These are phyloP conservation scores for Abrus pulchellus DNA, from an alignment of 306 rosid genomes.

Conservation along the genomic window DNA sequence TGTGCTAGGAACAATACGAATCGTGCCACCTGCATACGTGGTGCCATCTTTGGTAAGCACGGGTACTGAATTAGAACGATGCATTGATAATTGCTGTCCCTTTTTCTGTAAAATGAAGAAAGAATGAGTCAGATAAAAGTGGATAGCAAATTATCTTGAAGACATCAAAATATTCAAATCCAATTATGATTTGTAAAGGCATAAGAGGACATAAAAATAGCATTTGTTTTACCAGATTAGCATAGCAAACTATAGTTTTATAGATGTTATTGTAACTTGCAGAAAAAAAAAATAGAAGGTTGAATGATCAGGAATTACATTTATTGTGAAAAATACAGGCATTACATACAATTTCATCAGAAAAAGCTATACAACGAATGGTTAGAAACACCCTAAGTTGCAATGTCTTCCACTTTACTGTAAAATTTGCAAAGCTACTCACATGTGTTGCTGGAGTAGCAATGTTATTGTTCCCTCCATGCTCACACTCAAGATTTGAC, in stretches of 20 bases:
- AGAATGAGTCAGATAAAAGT: not conserved
- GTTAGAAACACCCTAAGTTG: not conserved
- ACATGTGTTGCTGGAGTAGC: not conserved
- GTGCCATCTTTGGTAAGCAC: slow-evolving; percentile 13
- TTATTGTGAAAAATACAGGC: not conserved
- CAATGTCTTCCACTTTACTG: not conserved
- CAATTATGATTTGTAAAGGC: not conserved
- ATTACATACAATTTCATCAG: not conserved
- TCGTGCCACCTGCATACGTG: slow-evolving; percentile 7
- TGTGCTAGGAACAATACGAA: slow-evolving; percentile 46
- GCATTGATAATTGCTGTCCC: slow-evolving; percentile 35
- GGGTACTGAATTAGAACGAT: slow-evolving; percentile 1
- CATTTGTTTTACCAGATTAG: not conserved
- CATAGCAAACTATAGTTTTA: not conserved
- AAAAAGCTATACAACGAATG: not conserved
- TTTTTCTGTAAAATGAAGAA: slow-evolving; percentile 56
- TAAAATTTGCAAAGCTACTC: not conserved
- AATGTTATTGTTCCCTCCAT: slow-evolving; percentile 14
- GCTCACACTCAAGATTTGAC: slow-evolving; percentile 7
- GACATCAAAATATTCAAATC: not conserved
- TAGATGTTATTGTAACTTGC: not conserved
- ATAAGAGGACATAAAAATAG: not conserved
- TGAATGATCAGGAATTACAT: not conserved
- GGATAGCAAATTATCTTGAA: not conserved
- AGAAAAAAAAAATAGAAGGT: not conserved